Evolutionary conservation across 768 basidiomycete species (phyloP).

Genomic region (Kwoniella sp.): DNA sequence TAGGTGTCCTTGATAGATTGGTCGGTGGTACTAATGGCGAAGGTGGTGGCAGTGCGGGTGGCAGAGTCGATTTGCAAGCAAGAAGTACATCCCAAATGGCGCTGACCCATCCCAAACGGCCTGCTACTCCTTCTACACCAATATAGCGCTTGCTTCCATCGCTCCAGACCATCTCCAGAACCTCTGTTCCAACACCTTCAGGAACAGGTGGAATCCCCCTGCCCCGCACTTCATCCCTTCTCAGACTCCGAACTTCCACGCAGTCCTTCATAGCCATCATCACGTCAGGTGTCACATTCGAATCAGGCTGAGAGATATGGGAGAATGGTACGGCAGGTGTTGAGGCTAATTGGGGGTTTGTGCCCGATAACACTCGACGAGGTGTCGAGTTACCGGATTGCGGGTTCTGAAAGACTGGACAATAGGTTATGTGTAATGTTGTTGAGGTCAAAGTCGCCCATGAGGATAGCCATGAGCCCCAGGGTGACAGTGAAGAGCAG

Average conservation of each 20-base stretch:
- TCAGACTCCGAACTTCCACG: conserved; percentile 47
- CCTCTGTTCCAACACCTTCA: conserved; percentile 47
- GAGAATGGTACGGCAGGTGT: conserved; percentile 30
- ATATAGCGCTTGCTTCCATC: conserved; percentile 47
- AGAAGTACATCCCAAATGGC: conserved; percentile 52
- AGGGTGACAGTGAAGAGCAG: conserved; percentile 41
- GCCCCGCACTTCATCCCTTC: conserved; percentile 46
- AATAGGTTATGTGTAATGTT: conserved; percentile 39
- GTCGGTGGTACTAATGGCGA: conserved; percentile 26
- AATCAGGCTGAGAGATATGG: conserved; percentile 33
- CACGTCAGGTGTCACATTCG: conserved; percentile 33
- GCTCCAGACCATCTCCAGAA: conserved; percentile 50
- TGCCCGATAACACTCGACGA: conserved; percentile 36
- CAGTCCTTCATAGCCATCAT: conserved; percentile 49
- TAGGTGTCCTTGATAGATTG: background rate
- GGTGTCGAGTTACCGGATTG: conserved; percentile 38
- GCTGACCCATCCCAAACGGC: conserved; percentile 50
- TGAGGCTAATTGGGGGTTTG: conserved; percentile 9
- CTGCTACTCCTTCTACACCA: conserved; percentile 46
- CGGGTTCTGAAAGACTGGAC: conserved; percentile 33
- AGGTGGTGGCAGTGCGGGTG: conserved; percentile 43
- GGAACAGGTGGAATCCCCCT: conserved; percentile 43
- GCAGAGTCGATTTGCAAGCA: conserved; percentile 39
- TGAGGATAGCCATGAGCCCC: conserved; percentile 50
- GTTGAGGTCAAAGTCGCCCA: conserved; percentile 33